These are phyloP conservation scores for Metschnikowia corniflorae DNA, from an alignment of 805 yeast genomes.

Conservation along the genomic window DNA sequence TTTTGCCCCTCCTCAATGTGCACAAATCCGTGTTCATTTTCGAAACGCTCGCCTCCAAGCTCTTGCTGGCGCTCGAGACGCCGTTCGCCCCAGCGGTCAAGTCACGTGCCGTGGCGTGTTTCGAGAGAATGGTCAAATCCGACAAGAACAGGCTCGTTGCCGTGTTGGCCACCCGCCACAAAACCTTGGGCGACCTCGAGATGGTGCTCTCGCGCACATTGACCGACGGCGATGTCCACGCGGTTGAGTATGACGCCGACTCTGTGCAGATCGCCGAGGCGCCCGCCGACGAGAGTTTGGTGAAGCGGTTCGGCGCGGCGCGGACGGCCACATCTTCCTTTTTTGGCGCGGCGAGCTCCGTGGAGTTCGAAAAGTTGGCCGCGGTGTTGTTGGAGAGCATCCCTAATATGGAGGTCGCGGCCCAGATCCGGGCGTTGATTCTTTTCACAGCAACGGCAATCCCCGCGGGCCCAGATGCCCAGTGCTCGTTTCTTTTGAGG, in stretches of 20 bases:
- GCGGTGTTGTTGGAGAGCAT: slow-evolving; percentile 46
- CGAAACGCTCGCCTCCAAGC: slow-evolving; percentile 16
- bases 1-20: slow-evolving; percentile 24
- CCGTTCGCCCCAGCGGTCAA: slow-evolving; percentile 16
- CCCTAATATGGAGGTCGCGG: slow-evolving; percentile 14
- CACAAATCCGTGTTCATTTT: slow-evolving; percentile 15
- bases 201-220: slow-evolving; percentile 68
- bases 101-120: slow-evolving; percentile 15
- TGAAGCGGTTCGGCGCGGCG: not conserved
- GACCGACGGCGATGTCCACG: slow-evolving; percentile 21
- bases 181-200: slow-evolving; percentile 36
- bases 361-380: slow-evolving; percentile 41
- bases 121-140: slow-evolving; percentile 22
- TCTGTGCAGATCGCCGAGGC: slow-evolving; percentile 4
- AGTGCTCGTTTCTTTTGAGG: slow-evolving; percentile 58
- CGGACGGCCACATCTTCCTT: slow-evolving; percentile 27
- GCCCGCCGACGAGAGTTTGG: not conserved
- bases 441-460: slow-evolving; percentile 9
- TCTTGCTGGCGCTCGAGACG: slow-evolving; percentile 9
- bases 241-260: slow-evolving; percentile 21
- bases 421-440: slow-evolving; percentile 7
- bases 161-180: slow-evolving; percentile 17
- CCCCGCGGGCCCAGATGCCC: slow-evolving; percentile 30
- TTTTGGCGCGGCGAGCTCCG: slow-evolving; percentile 29
- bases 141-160: slow-evolving; percentile 22